phyloP scores from a whole-genome alignment of 1,284 basidiomycete genomes.

The Apiotrichum laibachii region DNA sequence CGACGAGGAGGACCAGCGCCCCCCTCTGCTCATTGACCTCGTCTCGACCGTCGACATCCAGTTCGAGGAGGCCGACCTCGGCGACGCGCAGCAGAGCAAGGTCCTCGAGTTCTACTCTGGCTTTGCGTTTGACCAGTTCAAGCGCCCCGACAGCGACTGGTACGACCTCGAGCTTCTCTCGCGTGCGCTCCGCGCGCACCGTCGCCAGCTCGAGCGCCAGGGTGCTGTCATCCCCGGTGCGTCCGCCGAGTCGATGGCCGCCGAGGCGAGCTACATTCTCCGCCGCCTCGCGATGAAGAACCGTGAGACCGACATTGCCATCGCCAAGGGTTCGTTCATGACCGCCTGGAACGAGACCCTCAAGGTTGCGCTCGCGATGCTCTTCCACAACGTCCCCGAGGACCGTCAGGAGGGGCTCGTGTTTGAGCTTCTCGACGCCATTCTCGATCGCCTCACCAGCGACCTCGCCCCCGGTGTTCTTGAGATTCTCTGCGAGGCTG shows the following conservation, averaged over 20 bases:
- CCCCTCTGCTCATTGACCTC: conserved; percentile 80
- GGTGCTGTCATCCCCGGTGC: conserved; percentile 63
- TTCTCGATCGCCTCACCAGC: conserved; percentile 54
- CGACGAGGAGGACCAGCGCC: conserved; percentile 64
- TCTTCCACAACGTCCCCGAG: conserved; percentile 70
- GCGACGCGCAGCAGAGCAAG: conserved; percentile 56
- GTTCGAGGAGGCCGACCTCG: conserved; percentile 73
- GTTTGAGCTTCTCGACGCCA: conserved; percentile 77
- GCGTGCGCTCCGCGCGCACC: conserved; percentile 62
- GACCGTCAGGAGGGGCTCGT: conserved; percentile 79
- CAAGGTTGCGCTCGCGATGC: conserved; percentile 76
- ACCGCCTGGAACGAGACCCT: conserved; percentile 78
- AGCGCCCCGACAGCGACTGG: conserved; percentile 67
- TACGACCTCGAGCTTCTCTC: conserved; percentile 73
- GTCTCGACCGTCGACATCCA: conserved; percentile 80
- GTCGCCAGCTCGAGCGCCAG: conserved; percentile 63
- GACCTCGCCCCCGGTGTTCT: conserved; percentile 67
- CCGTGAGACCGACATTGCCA: conserved; percentile 72
- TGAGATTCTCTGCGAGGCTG: conserved; percentile 74
- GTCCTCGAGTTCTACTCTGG: conserved; percentile 63
- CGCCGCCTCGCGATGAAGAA: conserved; percentile 82
- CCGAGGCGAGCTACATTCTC: conserved; percentile 71
- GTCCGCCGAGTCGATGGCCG: conserved; percentile 65
- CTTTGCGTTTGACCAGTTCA: conserved; percentile 71
- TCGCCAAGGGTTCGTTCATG: conserved; percentile 68